These are phyloP conservation scores for Paramarasmius palmivorus DNA, from an alignment of 1,284 basidiomycete species.

Conservation along the genomic window DNA sequence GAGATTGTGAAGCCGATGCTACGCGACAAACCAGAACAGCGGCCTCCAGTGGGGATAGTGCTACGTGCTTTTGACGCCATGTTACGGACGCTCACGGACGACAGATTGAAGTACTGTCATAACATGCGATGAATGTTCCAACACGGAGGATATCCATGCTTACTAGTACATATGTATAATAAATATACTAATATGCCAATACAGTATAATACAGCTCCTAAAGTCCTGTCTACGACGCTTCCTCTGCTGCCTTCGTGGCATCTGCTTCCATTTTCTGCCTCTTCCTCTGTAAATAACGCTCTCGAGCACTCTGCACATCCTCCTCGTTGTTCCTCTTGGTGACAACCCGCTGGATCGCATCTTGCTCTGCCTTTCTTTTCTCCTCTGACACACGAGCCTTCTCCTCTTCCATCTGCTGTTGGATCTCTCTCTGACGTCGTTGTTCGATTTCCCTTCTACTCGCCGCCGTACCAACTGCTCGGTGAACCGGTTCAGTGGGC, in stretches of 20 bases:
- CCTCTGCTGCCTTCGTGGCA: constrained; percentile 13
- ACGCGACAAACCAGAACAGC: constrained; percentile 42
- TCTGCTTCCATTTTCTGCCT: constrained; percentile 67
- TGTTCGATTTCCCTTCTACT: constrained; percentile 79
- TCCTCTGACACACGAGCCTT: constrained; percentile 58
- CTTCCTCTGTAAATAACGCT: constrained; percentile 81
- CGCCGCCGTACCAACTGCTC: constrained; percentile 81
- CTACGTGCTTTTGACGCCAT: constrained; percentile 52
- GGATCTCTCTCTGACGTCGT: constrained; percentile 73
- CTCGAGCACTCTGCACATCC: constrained; percentile 71
- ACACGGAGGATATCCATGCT: background rate
- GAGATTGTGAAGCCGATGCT: constrained; percentile 59
- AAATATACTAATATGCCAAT: constrained; percentile 1
- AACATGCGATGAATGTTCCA: background rate
- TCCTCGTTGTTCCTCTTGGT: constrained; percentile 70
- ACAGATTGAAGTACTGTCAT: constrained; percentile 12
- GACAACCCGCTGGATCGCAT: constrained; percentile 55
- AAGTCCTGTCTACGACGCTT: background rate
- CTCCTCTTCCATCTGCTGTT: constrained; percentile 74
- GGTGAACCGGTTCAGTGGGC: constrained; percentile 47
- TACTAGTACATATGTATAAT: background rate
- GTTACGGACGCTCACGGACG: constrained; percentile 31
- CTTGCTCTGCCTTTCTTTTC: constrained; percentile 58
- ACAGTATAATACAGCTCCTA: background rate
- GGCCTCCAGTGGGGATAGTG: constrained; percentile 51